Evolutionary conservation across 352 stramenopile genomes (phyloP).

Genomic region (Pythium vanterpoolii): DNA sequence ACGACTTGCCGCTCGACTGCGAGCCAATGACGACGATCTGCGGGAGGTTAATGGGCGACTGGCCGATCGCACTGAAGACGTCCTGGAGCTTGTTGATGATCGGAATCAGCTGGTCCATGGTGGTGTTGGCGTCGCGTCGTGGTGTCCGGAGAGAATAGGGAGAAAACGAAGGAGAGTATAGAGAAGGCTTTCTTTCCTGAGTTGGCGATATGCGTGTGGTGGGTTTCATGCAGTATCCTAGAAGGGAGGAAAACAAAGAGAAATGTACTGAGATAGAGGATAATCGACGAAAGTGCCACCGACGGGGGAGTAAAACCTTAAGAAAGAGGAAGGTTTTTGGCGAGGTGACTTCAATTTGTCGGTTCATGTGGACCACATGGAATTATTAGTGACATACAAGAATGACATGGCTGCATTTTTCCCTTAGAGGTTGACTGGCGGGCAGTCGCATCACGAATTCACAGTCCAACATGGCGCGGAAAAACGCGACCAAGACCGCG

Average conservation of each 20-base stretch:
- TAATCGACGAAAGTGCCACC: conserved; percentile 4
- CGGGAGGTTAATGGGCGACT: conserved; percentile 95
- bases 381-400: not conserved
- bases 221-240: no score
- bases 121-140: not conserved
- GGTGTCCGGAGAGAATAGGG: not conserved
- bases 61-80: conserved; percentile 96
- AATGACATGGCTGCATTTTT: conserved; percentile 25
- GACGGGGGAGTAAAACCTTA: conserved; percentile 6
- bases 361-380: conserved; percentile 8
- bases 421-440: conserved; percentile 13
- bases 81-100: conserved; percentile 99
- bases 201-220: not conserved
- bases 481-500: conserved; percentile 8
- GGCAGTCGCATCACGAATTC: conserved; percentile 7
- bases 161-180: not conserved
- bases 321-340: conserved; percentile 22
- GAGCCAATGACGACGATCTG: conserved; percentile 98
- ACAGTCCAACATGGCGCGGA: conserved; percentile 2
- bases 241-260: conserved; percentile 1
- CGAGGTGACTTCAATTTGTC: conserved; percentile 12
- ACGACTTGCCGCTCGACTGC: conserved; percentile 96
- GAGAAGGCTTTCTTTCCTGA: not conserved
- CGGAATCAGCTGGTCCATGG: conserved; percentile 99
- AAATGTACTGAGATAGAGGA: conserved; percentile 4